Percentiles rank a stretch among this genome's conserved stretches.
These are phyloP conservation scores for Spiraea crenata DNA, from an alignment of 331 rosid species.

Conservation along the genomic window DNA sequence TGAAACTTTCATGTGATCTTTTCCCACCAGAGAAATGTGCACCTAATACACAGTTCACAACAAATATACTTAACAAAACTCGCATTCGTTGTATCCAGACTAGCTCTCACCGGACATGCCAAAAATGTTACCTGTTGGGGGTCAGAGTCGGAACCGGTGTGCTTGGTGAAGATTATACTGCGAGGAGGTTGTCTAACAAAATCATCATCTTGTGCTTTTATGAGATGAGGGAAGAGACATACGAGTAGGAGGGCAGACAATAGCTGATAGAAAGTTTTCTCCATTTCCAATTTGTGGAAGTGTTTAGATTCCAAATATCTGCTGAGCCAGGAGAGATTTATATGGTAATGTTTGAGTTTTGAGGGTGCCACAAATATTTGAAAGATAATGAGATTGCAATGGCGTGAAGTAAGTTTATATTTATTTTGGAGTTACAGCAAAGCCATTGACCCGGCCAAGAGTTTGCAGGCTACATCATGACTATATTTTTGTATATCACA, in stretches of 20 bases:
- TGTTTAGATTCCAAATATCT: not conserved
- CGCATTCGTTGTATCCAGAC: too few relatives aligned
- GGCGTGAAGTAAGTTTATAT: conserved; percentile 34
- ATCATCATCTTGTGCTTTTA: conserved; percentile 25
- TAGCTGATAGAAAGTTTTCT: not conserved
- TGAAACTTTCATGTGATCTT: conserved; percentile 59
- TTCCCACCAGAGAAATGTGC: conserved; percentile 67
- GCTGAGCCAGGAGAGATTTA: not conserved
- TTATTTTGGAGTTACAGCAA: conserved; percentile 12
- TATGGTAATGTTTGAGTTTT: not conserved
- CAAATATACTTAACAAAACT: not conserved
- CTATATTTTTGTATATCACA: too few relatives aligned
- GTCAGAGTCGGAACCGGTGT: conserved; percentile 42
- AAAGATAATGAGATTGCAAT: conserved; percentile 14
- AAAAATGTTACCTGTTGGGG: conserved; percentile 58
- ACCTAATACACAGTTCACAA: conserved; percentile 34
- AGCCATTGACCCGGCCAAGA: not conserved
- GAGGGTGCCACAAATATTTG: not conserved
- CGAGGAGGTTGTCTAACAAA: conserved; percentile 51
- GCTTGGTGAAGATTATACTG: conserved; percentile 34
- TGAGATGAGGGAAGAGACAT: conserved; percentile 11
- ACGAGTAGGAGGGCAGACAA: conserved; percentile 18
- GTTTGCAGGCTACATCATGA: not conserved
- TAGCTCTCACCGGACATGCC: not conserved
- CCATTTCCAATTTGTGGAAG: not conserved